Conservation (phyloP, 108 stramenopile species). For the Stephanodiscus minutulus region DNA sequence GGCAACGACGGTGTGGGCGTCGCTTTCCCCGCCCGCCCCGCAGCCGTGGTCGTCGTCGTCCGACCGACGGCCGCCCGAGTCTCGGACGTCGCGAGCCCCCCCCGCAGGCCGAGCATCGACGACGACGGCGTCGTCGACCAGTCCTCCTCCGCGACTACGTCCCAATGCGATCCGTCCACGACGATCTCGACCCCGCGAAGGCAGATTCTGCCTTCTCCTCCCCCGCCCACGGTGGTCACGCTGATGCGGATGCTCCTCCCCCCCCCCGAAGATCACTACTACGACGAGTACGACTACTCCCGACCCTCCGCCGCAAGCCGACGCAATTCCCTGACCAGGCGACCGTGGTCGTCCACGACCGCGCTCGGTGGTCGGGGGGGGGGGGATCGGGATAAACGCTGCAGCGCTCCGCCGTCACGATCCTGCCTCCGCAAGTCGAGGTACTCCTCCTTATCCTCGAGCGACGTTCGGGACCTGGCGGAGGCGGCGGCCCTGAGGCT, state of each 20-base stretch:
- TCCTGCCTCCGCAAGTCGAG: conserved; percentile 32
- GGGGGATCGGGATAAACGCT: too few species aligned
- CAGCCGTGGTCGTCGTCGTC: background rate
- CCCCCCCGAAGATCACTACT: background rate
- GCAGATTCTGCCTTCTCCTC: conserved; percentile 36
- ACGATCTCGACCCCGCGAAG: conserved; percentile 14
- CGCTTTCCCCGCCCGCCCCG: background rate
- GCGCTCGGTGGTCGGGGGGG: conserved; percentile 15
- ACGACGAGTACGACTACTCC: background rate
- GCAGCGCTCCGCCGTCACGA: background rate
- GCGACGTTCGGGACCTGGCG: background rate
- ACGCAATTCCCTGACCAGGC: background rate
- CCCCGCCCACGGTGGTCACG: conserved; percentile 2
- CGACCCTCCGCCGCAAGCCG: background rate
- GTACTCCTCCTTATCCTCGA: conserved; percentile 24
- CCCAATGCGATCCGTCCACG: background rate
- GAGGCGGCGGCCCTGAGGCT: background rate
- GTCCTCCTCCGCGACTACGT: background rate
- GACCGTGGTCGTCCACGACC: conserved; percentile 38
- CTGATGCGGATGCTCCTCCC: background rate
- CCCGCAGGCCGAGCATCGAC: background rate
- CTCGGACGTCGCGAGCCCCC: background rate
- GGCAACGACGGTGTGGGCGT: background rate
- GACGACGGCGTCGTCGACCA: conserved; percentile 17
- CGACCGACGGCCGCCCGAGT: background rate